Conservation (phyloP, 371 early-diverging fungal genomes). For the Mortierella sp. region DNA sequence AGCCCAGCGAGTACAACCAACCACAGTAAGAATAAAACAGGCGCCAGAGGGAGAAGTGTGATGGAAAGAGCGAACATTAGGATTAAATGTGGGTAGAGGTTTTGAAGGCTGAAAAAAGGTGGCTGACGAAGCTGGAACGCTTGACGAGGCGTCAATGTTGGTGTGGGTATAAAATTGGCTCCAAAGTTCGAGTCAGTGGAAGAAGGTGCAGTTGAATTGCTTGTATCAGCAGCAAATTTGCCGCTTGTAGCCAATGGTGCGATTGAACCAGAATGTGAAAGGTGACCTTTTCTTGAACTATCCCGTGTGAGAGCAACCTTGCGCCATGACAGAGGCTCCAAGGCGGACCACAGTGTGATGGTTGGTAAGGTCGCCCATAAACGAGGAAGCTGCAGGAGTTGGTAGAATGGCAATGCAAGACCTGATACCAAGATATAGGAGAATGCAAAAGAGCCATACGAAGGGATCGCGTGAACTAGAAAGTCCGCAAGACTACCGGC, state of each 20-base stretch:
- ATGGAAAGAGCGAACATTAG: conserved; percentile 30
- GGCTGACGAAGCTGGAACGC: conserved; percentile 36
- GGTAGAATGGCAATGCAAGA: conserved; percentile 17
- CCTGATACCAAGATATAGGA: conserved; percentile 28
- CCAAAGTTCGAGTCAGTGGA: conserved; percentile 12
- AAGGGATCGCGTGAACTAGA: conserved; percentile 40
- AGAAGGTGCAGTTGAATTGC: not conserved
- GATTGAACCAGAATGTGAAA: not conserved
- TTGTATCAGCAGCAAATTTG: not conserved
- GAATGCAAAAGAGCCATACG: conserved; percentile 36
- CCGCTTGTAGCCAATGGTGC: not conserved
- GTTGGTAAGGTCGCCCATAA: conserved; percentile 31
- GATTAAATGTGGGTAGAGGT: conserved; percentile 29
- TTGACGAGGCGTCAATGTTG: conserved; percentile 37
- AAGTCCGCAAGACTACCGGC: conserved; percentile 10
- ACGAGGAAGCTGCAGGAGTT: conserved; percentile 32
- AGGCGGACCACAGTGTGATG: conserved; percentile 33
- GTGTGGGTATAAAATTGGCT: conserved; percentile 26
- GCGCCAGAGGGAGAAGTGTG: conserved; percentile 21
- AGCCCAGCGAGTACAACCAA: conserved; percentile 13
- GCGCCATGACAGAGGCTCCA: conserved; percentile 40
- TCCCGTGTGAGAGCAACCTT: conserved; percentile 4
- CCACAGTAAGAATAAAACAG: conserved; percentile 34
- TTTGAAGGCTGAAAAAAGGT: conserved; percentile 33
- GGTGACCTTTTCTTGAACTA: not conserved